Conservation (phyloP, 1,284 basidiomycete species). For the Fomitopsis palustris region DNA sequence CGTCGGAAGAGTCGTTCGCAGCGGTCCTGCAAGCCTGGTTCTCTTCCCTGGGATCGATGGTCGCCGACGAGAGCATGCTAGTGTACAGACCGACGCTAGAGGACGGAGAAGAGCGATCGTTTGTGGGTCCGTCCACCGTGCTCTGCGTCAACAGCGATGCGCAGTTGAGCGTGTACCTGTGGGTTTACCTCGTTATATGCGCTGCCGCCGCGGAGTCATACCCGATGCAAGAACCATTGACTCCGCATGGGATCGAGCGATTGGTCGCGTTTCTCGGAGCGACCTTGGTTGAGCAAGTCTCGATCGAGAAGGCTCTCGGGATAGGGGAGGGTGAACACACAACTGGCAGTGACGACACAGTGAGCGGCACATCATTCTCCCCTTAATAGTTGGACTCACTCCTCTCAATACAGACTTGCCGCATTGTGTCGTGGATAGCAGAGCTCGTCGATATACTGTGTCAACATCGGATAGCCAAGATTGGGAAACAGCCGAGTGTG, state of each 20-base stretch:
- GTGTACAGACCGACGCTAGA: slow-evolving; percentile 10
- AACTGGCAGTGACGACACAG: background rate
- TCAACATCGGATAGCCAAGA: slow-evolving; percentile 3
- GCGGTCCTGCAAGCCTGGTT: background rate
- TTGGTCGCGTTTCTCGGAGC: background rate
- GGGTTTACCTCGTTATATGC: slow-evolving; percentile 23
- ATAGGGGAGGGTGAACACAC: background rate
- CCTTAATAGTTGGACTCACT: no score
- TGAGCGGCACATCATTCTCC: no score
- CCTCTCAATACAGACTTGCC: background rate
- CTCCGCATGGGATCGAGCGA: background rate
- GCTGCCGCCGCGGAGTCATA: background rate
- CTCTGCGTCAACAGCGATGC: slow-evolving; percentile 30
- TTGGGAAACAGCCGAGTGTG: slow-evolving; percentile 13
- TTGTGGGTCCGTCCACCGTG: background rate
- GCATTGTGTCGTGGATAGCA: background rate
- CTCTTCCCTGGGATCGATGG: slow-evolving; percentile 1
- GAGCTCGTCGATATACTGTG: slow-evolving; percentile 5
- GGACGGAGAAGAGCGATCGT: background rate
- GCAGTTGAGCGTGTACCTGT: slow-evolving; percentile 28
- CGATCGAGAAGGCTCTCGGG: background rate
- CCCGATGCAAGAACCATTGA: background rate
- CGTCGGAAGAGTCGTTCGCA: background rate
- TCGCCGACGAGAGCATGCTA: slow-evolving; percentile 6
- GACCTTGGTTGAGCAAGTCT: background rate